phyloP scores from a whole-genome alignment of 352 stramenopile genomes.

The Phytophthora pisi region DNA sequence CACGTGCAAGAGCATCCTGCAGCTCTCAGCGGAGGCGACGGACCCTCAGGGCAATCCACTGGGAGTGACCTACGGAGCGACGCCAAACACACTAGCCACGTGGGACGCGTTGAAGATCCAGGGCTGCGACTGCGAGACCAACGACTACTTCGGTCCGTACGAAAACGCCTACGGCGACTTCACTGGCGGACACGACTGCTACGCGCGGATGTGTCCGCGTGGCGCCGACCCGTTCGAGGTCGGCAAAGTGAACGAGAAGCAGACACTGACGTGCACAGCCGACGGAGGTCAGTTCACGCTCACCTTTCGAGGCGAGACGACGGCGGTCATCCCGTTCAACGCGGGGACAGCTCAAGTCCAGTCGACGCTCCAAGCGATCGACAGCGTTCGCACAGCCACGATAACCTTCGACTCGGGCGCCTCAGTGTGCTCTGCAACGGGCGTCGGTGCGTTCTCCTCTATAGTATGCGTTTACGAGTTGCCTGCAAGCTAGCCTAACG shows the following conservation, averaged over 20 bases:
- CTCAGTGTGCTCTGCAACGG: slow-evolving; percentile 45
- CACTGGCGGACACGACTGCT: slow-evolving; percentile 70
- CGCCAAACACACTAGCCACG: slow-evolving; percentile 53
- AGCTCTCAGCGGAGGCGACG: slow-evolving; percentile 52
- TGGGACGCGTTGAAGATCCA: slow-evolving; percentile 91
- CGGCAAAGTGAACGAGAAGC: slow-evolving; percentile 73
- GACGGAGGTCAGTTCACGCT: slow-evolving; percentile 66
- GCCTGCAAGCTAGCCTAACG: neutral
- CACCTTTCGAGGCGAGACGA: slow-evolving; percentile 74
- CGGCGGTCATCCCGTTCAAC: slow-evolving; percentile 54
- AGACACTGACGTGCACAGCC: slow-evolving; percentile 60
- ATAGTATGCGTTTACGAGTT: no score
- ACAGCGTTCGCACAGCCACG: slow-evolving; percentile 53
- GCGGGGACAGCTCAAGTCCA: slow-evolving; percentile 48
- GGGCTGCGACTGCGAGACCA: slow-evolving; percentile 72
- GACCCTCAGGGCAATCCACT: slow-evolving; percentile 46
- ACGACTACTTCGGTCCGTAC: slow-evolving; percentile 77
- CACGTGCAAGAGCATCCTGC: slow-evolving; percentile 76
- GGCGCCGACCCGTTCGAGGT: slow-evolving; percentile 86
- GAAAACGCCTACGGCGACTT: slow-evolving; percentile 58
- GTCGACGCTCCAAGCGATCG: slow-evolving; percentile 57
- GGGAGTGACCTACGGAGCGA: slow-evolving; percentile 70
- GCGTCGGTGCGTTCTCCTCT: slow-evolving; percentile 41
- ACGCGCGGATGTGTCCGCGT: slow-evolving; percentile 81
- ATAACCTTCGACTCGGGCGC: slow-evolving; percentile 54